Percentiles rank a stretch among this genome's conserved stretches.
Evolutionary conservation across 2,329 filamentous ascomycete species (phyloP).

Genomic region (Pyrenochaeta sp.): DNA sequence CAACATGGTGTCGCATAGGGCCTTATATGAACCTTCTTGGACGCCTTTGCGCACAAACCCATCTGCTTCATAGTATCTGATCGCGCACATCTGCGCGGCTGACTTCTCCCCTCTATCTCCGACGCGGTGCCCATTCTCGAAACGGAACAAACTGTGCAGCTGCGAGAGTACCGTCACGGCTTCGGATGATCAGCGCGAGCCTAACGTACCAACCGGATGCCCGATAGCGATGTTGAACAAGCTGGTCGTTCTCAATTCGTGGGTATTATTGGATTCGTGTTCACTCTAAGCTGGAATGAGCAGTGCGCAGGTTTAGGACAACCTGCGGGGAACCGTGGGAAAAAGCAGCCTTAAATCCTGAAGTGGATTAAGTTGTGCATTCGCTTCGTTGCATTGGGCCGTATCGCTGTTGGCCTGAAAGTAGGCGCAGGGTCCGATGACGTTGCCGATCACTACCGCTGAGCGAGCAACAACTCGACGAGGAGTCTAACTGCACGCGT

Average conservation of each 20-base stretch:
- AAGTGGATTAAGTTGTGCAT: conserved; percentile 2
- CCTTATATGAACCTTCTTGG: not conserved
- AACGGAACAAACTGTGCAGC: conserved; percentile 1
- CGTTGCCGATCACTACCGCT: not conserved
- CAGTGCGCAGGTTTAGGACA: not conserved
- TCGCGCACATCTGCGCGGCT: not conserved
- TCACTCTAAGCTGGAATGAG: not conserved
- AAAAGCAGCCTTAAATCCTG: conserved; percentile 1
- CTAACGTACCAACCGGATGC: not conserved
- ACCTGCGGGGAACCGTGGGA: conserved; percentile 21
- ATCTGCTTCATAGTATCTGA: not conserved
- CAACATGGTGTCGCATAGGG: not conserved
- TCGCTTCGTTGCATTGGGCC: not conserved
- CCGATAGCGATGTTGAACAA: not conserved
- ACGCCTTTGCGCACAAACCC: not conserved
- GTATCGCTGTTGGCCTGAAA: conserved; percentile 7
- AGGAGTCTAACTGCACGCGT: not conserved
- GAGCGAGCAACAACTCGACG: not conserved
- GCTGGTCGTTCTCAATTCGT: not conserved
- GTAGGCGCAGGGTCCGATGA: conserved; percentile 1
- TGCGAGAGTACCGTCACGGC: not conserved
- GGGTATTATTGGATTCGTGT: conserved; percentile 3
- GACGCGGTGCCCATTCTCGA: conserved; percentile 1
- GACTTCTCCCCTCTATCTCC: conserved; percentile 7
- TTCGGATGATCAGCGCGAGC: conserved; percentile 4